phyloP scores from a whole-genome alignment of 441 rosid genomes.

The Euphorbia celastroides region DNA sequence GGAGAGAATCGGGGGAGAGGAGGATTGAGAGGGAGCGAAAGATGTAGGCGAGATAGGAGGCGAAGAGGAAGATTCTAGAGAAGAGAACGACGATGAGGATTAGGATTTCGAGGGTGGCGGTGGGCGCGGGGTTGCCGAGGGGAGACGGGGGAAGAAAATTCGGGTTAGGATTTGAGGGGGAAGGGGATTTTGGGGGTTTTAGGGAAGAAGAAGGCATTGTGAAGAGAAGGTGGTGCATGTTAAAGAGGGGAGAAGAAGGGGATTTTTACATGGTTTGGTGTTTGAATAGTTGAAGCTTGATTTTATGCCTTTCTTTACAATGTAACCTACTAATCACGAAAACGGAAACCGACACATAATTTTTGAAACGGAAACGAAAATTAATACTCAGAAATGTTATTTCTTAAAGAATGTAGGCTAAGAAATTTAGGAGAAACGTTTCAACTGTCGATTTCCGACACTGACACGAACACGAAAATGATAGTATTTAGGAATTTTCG shows the following conservation, averaged over 20 bases:
- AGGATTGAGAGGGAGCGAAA: conserved; percentile 65
- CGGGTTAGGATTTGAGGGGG: conserved; percentile 14
- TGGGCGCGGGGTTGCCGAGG: conserved; percentile 81
- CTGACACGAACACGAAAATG: too few species aligned
- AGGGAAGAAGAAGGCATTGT: conserved; percentile 43
- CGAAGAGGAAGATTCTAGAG: conserved; percentile 77
- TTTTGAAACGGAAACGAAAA: too few species aligned
- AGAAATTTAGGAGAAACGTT: too few species aligned
- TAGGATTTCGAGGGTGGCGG: conserved; percentile 77
- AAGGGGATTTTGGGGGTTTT: conserved; percentile 24
- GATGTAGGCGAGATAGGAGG: conserved; percentile 85
- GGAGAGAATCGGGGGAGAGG: conserved; percentile 35
- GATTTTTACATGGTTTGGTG: too few species aligned
- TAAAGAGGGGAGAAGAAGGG: neutral
- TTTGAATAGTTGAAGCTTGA: too few species aligned
- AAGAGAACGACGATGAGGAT: conserved; percentile 71
- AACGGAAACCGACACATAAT: too few species aligned
- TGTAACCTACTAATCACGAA: too few species aligned
- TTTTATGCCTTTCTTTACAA: too few species aligned
- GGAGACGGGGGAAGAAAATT: conserved; percentile 15
- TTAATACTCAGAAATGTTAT: too few species aligned
- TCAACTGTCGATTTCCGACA: too few species aligned
- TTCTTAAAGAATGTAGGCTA: too few species aligned
- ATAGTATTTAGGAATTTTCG: too few species aligned
- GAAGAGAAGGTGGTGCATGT: conserved; percentile 47